Percentiles rank a stretch among this genome's conserved stretches.
These are phyloP conservation scores for Hymenochaete sp. DNA, from an alignment of 1,284 basidiomycete species.

Conservation along the genomic window DNA sequence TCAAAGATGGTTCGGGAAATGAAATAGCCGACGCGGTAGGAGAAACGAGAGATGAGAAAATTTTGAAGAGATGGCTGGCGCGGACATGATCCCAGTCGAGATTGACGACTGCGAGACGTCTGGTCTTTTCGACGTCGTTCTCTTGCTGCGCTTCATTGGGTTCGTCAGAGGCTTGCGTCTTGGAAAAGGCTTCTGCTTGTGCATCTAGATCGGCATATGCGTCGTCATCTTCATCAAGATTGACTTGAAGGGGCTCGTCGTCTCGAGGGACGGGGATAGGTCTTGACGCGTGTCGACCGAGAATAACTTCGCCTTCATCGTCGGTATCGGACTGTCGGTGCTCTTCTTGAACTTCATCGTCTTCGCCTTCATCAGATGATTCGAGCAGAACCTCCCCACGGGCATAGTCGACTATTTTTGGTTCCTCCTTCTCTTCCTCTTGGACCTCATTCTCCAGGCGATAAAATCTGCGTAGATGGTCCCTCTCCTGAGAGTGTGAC, in stretches of 20 bases:
- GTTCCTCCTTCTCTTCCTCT: conserved; percentile 28
- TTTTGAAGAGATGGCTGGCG: conserved; percentile 85
- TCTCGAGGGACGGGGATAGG: conserved; percentile 34
- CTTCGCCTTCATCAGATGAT: conserved; percentile 76
- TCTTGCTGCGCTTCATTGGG: conserved; percentile 28
- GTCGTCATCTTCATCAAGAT: conserved; percentile 76
- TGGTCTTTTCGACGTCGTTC: conserved; percentile 41
- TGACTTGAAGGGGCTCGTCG: conserved; percentile 39
- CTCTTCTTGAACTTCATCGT: conserved; percentile 30
- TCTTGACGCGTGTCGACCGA: conserved; percentile 37
- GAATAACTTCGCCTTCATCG: conserved; percentile 31
- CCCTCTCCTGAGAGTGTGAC: conserved; percentile 59
- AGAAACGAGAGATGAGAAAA: conserved; percentile 84
- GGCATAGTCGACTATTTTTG: conserved; percentile 69
- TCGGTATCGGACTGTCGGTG: conserved; percentile 39
- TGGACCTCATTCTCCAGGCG: conserved; percentile 46
- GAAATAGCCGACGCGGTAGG: conserved; percentile 47
- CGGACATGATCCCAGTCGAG: conserved; percentile 98
- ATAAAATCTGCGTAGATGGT: conserved; percentile 80
- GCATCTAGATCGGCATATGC: conserved; percentile 64
- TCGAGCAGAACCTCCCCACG: conserved; percentile 82
- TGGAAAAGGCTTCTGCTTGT: conserved; percentile 57
- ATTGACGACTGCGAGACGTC: conserved; percentile 86
- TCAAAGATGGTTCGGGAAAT: conserved; percentile 31
- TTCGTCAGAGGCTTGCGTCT: conserved; percentile 36